These are phyloP conservation scores for Boletus huronensis DNA, from an alignment of 768 basidiomycete genomes.

Conservation along the genomic window DNA sequence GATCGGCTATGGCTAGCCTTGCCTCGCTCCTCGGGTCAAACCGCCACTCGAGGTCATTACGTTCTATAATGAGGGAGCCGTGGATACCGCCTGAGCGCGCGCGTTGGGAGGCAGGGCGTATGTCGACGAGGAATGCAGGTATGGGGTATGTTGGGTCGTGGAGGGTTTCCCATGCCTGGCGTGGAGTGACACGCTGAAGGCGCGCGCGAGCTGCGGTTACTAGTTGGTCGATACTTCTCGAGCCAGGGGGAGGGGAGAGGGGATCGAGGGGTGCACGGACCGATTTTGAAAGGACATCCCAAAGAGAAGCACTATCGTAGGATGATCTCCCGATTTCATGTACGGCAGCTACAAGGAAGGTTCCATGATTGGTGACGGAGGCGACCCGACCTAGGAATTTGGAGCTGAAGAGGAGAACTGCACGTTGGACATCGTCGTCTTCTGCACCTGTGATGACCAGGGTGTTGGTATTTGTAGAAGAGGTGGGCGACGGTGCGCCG, in stretches of 20 bases:
- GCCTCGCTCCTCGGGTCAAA: constrained; percentile 67
- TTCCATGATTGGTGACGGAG: constrained; percentile 34
- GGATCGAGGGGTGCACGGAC: constrained; percentile 59
- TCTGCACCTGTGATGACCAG: constrained; percentile 60
- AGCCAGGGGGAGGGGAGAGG: constrained; percentile 59
- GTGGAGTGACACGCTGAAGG: constrained; percentile 59
- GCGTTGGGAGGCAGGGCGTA: constrained; percentile 63
- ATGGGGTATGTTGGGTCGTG: constrained; percentile 48
- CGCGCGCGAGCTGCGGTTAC: constrained; percentile 57
- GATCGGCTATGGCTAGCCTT: constrained; percentile 62
- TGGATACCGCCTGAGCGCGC: constrained; percentile 54
- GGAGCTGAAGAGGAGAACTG: constrained; percentile 57
- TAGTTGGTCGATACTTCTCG: constrained; percentile 54
- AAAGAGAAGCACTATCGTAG: constrained; percentile 64
- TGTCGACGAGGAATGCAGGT: constrained; percentile 75
- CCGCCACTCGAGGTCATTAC: constrained; percentile 76
- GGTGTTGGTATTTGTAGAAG: constrained; percentile 33
- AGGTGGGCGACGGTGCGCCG: constrained; percentile 32
- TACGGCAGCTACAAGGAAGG: constrained; percentile 44
- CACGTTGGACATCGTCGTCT: constrained; percentile 57
- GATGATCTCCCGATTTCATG: constrained; percentile 47
- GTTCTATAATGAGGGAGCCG: constrained; percentile 70
- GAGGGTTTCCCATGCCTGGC: constrained; percentile 59
- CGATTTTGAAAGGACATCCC: constrained; percentile 68
- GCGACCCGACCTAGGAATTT: constrained; percentile 68